Conservation (phyloP, 192 early-diverging fungal species). For the Rhizoclosmatium sp. region DNA sequence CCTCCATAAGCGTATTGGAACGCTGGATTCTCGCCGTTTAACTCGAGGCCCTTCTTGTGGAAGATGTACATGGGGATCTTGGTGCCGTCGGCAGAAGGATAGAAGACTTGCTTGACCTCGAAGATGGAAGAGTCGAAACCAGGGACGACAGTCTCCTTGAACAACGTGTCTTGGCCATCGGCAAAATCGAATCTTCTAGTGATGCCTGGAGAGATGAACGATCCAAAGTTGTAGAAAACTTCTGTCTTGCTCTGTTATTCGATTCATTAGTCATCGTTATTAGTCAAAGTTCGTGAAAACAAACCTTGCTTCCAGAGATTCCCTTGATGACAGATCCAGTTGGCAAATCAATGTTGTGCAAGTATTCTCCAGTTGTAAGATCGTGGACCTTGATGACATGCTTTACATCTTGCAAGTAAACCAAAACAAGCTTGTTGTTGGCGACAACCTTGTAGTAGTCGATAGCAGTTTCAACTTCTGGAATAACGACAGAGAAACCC, state of each 20-base stretch:
- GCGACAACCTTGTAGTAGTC: constrained; percentile 49
- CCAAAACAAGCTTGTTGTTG: constrained; percentile 63
- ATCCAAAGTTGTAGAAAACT: constrained; percentile 64
- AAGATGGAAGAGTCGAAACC: constrained; percentile 54
- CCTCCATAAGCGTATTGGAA: constrained; percentile 77
- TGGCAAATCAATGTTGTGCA: constrained; percentile 58
- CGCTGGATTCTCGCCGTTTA: constrained; percentile 66
- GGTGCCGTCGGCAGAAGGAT: constrained; percentile 69
- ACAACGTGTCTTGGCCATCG: constrained; percentile 48
- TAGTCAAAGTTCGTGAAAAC: background rate
- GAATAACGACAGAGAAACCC: constrained; percentile 64
- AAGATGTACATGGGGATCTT: constrained; percentile 75
- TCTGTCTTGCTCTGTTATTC: constrained; percentile 47
- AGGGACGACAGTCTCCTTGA: constrained; percentile 54
- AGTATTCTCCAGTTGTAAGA: constrained; percentile 50
- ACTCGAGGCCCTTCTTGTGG: constrained; percentile 51
- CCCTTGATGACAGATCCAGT: constrained; percentile 54
- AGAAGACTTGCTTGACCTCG: constrained; percentile 73
- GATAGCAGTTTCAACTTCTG: constrained; percentile 62
- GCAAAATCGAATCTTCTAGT: constrained; percentile 57
- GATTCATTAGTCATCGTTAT: background rate
- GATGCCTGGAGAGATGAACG: constrained; percentile 65
- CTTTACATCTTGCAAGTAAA: constrained; percentile 73
- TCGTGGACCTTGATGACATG: constrained; percentile 52
- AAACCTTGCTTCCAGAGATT: constrained; percentile 40